Evolutionary conservation across 1,139 yeast species (phyloP), one percentile per base, ranked within the genome.

Genomic region (Taiozyma sp.): DNA sequence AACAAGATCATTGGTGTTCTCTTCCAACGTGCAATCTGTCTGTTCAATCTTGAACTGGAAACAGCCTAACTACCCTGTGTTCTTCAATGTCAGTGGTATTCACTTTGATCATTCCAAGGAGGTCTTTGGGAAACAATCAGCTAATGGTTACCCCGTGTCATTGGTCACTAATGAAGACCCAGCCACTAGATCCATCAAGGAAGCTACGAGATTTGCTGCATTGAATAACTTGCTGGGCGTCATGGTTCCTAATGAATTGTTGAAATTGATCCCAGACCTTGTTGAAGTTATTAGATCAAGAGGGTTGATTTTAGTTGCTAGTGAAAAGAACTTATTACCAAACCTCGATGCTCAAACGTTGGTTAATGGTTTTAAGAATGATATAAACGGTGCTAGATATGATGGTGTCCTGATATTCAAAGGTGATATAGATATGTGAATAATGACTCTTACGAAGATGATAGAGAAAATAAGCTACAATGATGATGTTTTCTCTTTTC

Each of bases 1-100:
- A 23, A 65, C 54, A 56, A 74, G 96, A 53, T 83, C 93, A 0
- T 72, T 93, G 38, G 83, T 92, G 8, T 87, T 93, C 68, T 81
- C 96, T 19, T 89, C 97, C 0, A 81, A 90, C 48, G 91, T 91
- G 67, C 87, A 97, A 34, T 80, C 84, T 48, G 89, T 91, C 22
- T 93, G 99, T 69, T 90, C 96, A 22, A 87, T 90, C 47, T 74
- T 93, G 60, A 93, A 93, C 68, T 93, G 99, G 99, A 93, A 93
- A 69, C 99, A 93, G 70, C 99, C 99, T 6, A 93, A 92, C 68
- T 93, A 87, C 70, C 97, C 99, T 0, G 98, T 93, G 1, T 85
- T 93, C 59, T 87, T 88, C 69, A 81, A 84, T 49, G 81, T 92
- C 80, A 85, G 82, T 61, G 89, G 90, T 13, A 73, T 84, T 39